Base-by-base conservation (phyloP, 192 early-diverging fungal genomes). In the Coemansia sp. region DNA sequence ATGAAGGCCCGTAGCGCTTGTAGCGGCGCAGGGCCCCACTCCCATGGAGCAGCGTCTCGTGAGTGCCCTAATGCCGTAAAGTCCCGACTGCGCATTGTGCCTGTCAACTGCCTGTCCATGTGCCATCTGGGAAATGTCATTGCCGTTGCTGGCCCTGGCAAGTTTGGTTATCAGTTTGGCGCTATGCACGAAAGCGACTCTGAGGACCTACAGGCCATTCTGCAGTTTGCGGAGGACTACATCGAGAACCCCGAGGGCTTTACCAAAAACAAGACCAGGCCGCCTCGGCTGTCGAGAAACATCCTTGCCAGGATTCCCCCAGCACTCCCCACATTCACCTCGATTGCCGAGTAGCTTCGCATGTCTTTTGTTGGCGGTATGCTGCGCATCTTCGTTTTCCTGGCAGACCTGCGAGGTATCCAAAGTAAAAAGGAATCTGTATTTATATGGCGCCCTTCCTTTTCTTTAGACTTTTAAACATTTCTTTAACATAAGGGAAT, bases 161-260 rank as follows among this genome's bases (percentile, higher is more conserved):
- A 82, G 36, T 82, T 82, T 27, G 56, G 71, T 16, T 82, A 82
- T 64, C 74, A 76, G 70, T 75, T 82, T 65, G 79, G 69, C 6
- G 74, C 71, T 0, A 76, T 82, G 72, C 62, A 70, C n/a, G 73
- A 81, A 34, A 62, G 69, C 56, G 70, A 81, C 49, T 74, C 78
- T 7, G 78, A 81, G 30, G 74, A 75, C 20, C 65, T 75, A 61
- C 71, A 82, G 39, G 69, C 72, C 19, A 72, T 82, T 42, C 27
- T 82, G 74, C 74, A 75, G 64, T 82, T 82, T 58, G 74, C 79
- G 3, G 74, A 82, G 55, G 74, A 82, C 53, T 82, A 82, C 27
- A 76, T 82, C 19, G 74, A 75, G 53, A 82, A 65, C 58, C 42
- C 53, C 0, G 74, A 76, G 19, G 70, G 79, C 3, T 82, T 82